Evolutionary conservation across 176 grass and related monocot genomes (phyloP).

Genomic region (Cenchrus americanus): DNA sequence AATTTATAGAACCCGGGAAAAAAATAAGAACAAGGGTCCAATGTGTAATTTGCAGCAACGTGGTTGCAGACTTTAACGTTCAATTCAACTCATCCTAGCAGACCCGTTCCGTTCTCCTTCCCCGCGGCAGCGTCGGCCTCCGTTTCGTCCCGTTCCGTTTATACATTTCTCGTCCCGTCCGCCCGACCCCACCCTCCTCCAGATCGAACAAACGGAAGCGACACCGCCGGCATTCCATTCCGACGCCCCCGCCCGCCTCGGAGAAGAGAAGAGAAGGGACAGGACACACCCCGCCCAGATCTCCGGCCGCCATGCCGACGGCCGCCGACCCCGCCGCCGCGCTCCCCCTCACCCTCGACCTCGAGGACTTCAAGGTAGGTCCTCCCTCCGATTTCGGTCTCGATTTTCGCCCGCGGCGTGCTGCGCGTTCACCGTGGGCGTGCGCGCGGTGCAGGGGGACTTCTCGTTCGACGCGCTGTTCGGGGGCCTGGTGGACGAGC

Average conservation of each 20-base stretch:
- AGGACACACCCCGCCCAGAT: constrained; percentile 34
- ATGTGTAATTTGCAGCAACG: background rate
- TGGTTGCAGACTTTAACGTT: background rate
- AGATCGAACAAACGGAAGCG: constrained; percentile 43
- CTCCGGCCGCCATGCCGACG: constrained; percentile 52
- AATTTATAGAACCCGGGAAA: background rate
- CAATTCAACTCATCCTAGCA: background rate
- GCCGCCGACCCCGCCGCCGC: constrained; percentile 48
- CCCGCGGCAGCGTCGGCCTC: background rate
- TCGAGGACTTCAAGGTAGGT: constrained; percentile 96
- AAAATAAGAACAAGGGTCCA: background rate
- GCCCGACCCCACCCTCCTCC: background rate
- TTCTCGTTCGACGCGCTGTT: constrained; percentile 97
- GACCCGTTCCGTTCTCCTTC: constrained; percentile 1
- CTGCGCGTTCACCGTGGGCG: background rate
- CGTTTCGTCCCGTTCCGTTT: background rate
- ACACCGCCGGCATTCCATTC: constrained; percentile 28
- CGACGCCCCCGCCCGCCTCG: background rate
- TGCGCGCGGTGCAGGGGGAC: constrained; percentile 56
- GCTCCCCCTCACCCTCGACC: constrained; percentile 84
- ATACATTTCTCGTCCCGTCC: constrained; percentile 8
- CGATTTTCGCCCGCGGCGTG: background rate
- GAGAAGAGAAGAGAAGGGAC: background rate
- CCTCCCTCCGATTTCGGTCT: background rate
- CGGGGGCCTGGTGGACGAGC: constrained; percentile 84